Evolutionary conservation across 768 basidiomycete species (phyloP).

Genomic region (Udeniomyces megalosporus): DNA sequence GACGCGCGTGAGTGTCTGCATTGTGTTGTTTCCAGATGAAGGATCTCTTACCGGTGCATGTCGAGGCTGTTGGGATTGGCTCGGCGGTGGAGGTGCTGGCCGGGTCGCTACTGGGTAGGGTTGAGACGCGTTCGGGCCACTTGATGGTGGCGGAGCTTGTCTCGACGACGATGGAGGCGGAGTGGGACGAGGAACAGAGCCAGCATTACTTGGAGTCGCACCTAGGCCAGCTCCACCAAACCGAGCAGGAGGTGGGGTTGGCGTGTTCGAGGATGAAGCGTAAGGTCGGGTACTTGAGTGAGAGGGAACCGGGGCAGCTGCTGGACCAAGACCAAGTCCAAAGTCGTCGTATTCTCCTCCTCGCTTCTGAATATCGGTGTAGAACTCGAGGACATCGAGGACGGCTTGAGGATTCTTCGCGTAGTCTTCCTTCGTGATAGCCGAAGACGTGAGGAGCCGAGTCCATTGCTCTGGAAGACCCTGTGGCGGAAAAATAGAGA

Average conservation of each 20-base stretch:
- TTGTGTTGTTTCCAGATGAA: not conserved
- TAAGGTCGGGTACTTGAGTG: not conserved
- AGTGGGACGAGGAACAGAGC: not conserved
- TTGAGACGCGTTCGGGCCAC: not conserved
- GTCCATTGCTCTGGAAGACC: slow-evolving; percentile 97
- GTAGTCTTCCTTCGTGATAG: slow-evolving; percentile 95
- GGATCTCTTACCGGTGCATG: too few species aligned
- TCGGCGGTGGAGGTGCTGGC: slow-evolving; percentile 4
- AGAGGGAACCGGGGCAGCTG: not conserved
- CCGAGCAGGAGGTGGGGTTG: slow-evolving; percentile 42
- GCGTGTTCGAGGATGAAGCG: not conserved
- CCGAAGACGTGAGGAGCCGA: slow-evolving; percentile 87
- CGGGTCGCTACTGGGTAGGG: not conserved
- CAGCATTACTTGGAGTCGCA: slow-evolving; percentile 32
- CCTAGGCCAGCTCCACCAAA: slow-evolving; percentile 87
- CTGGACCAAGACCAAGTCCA: slow-evolving; percentile 27
- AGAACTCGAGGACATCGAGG: slow-evolving; percentile 92
- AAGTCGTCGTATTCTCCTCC: slow-evolving; percentile 46
- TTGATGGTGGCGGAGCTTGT: slow-evolving; percentile 20
- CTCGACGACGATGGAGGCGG: slow-evolving; percentile 32
- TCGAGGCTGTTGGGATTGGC: too few species aligned
- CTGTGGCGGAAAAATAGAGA: too few species aligned
- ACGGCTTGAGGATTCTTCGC: slow-evolving; percentile 94
- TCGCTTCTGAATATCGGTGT: slow-evolving; percentile 90
- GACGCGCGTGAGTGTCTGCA: not conserved